Percentiles rank a stretch among this genome's conserved stretches.
Conservation (phyloP, 345 rosid genomes). For the Citrus maxima region DNA sequence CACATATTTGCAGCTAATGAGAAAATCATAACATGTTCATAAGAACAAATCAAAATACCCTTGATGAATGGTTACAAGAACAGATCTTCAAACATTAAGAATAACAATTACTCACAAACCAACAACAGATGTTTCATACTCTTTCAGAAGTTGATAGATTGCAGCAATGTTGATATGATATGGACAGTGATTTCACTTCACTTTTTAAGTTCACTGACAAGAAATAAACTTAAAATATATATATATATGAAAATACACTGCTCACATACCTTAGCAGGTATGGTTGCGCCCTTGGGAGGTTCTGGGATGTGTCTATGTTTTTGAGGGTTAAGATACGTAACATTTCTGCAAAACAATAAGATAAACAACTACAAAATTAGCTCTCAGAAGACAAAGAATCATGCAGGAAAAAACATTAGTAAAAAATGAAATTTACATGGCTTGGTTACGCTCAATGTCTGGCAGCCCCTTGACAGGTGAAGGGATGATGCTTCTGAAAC, state of each 20-base stretch:
- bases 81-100: not conserved
- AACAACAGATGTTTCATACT: not conserved
- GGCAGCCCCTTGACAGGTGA: slow-evolving; percentile 80
- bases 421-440: slow-evolving; percentile 48
- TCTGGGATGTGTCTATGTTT: slow-evolving; percentile 57
- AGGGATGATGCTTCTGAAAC: slow-evolving; percentile 26
- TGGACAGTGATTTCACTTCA: not conserved
- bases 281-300: slow-evolving; percentile 65
- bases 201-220: not conserved
- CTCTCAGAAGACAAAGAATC: slow-evolving; percentile 10
- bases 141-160: not conserved
- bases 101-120: no score
- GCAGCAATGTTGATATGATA: not conserved
- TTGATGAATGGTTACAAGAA: not conserved
- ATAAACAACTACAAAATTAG: not conserved
- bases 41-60: not conserved
- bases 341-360: slow-evolving; percentile 49
- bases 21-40: not conserved
- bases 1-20: not conserved
- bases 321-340: slow-evolving; percentile 60
- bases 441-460: slow-evolving; percentile 56
- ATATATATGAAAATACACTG: not conserved
- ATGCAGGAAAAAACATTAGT: slow-evolving; percentile 15
- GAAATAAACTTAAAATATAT: no score
- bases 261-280: slow-evolving; percentile 67